phyloP scores from a whole-genome alignment of 345 rosid genomes.

The Fremontodendron californicum region DNA sequence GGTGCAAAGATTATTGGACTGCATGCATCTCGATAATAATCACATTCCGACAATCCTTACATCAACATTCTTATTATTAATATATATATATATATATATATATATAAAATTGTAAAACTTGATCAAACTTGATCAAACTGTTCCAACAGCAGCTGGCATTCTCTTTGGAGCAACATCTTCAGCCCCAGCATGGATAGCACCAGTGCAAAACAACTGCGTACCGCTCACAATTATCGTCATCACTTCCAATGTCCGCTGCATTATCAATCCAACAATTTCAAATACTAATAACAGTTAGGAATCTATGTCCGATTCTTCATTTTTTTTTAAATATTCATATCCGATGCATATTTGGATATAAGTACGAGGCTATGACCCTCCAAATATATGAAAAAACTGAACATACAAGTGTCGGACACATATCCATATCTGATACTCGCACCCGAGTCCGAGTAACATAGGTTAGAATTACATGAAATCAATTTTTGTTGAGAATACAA shows the following conservation, averaged over 20 bases:
- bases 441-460: too few species aligned
- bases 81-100: too few species aligned
- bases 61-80: too few species aligned
- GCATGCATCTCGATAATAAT: too few species aligned
- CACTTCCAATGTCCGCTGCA: slow-evolving; percentile 77
- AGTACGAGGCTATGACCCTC: too few species aligned
- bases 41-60: not conserved
- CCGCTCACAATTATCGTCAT: slow-evolving; percentile 59
- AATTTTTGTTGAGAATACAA: not conserved
- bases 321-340: too few species aligned
- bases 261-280: not conserved
- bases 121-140: slow-evolving; percentile 38
- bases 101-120: not conserved
- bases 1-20: not conserved
- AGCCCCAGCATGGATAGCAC: slow-evolving; percentile 52
- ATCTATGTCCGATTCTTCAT: too few species aligned
- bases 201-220: slow-evolving; percentile 67
- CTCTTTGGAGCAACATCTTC: slow-evolving; percentile 25
- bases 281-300: not conserved
- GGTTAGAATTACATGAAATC: not conserved
- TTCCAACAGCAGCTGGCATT: slow-evolving; percentile 15
- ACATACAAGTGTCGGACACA: too few species aligned
- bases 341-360: too few species aligned
- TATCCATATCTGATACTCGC: too few species aligned
- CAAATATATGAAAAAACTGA: too few species aligned